Evolutionary conservation across 495 filamentous ascomycete species (phyloP), one percentile per base, ranked within the genome.

Genomic region (Darksidea phi): DNA sequence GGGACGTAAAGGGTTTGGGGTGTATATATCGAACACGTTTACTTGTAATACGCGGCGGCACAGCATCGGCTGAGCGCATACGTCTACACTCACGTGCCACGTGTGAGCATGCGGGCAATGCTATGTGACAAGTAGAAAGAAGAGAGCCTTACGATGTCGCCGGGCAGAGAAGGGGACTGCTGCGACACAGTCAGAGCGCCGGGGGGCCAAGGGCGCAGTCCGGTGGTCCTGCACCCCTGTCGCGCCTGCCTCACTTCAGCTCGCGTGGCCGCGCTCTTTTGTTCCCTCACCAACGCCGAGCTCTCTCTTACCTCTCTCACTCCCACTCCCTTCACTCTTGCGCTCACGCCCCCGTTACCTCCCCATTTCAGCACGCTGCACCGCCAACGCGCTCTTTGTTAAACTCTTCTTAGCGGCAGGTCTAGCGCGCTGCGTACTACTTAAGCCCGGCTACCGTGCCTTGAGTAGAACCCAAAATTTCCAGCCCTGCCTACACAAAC

Each of bases 231-330:
- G 41, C 23, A 26, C n/a, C n/a, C 12, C 47, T 5, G 23, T 23
- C 15, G 11, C 25, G 49, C 28, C n/a, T 26, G 25, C n/a, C 32
- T 32, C 51, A 34, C 49, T 36, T 17, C 49, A 37, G 41, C 55
- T 59, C 55, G 42, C 55, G 38, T 59, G 26, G 37, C 26, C n/a
- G 37, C 21, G 13, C 23, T 25, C 41, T 34, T 23, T 48, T 24
- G 21, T 41, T 48, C 51, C 49, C 47, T 46, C 38, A n/a, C 38
- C 28, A 46, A 21, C 48, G 24, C 50, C 28, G 28, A 3, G 28
- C 28, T 48, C 26, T 61, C 59, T 49, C 41, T 32, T 54, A 48
- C 36, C 24, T 13, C 34, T n/a, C 49, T 50, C 45, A n/a, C 57
- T 21, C 36, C 17, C 26, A 53, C 43, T 15, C 21, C 23, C 17